Evolutionary conservation across 2,329 filamentous ascomycete genomes (phyloP).

Genomic region (Penicillium sp.): DNA sequence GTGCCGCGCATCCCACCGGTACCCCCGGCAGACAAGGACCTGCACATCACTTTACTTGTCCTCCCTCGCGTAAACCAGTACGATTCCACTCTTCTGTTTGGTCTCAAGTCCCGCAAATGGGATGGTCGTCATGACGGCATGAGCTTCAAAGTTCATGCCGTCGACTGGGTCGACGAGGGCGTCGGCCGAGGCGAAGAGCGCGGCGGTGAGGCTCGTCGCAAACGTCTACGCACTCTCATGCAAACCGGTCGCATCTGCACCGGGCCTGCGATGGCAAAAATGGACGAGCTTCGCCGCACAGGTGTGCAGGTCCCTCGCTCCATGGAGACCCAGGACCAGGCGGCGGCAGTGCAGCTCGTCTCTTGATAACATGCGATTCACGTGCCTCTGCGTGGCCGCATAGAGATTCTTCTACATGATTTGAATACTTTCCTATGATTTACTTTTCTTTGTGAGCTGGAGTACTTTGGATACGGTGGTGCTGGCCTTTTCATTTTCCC

Average conservation of each 20-base stretch:
- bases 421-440: slow-evolving; percentile 1
- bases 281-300: slow-evolving; percentile 35
- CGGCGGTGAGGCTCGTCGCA: slow-evolving; percentile 49
- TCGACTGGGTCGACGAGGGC: slow-evolving; percentile 83
- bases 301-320: slow-evolving; percentile 32
- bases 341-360: slow-evolving; percentile 33
- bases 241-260: slow-evolving; percentile 46
- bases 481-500: slow-evolving; percentile 1
- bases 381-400: neutral
- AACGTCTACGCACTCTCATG: slow-evolving; percentile 50
- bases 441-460: neutral
- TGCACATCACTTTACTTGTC: slow-evolving; percentile 84
- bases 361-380: slow-evolving; percentile 22
- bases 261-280: slow-evolving; percentile 36
- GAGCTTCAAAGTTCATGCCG: slow-evolving; percentile 79
- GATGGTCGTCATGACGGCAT: slow-evolving; percentile 78
- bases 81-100: slow-evolving; percentile 71
- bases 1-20: slow-evolving; percentile 41
- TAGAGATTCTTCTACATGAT: neutral
- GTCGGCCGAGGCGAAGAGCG: slow-evolving; percentile 48
- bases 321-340: slow-evolving; percentile 28
- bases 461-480: slow-evolving; percentile 1
- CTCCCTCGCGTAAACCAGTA: slow-evolving; percentile 80
- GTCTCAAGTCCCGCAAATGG: slow-evolving; percentile 80
- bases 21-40: slow-evolving; percentile 68